Evolutionary conservation across 495 filamentous ascomycete species (phyloP).

Genomic region (Trichoderma gamsii): DNA sequence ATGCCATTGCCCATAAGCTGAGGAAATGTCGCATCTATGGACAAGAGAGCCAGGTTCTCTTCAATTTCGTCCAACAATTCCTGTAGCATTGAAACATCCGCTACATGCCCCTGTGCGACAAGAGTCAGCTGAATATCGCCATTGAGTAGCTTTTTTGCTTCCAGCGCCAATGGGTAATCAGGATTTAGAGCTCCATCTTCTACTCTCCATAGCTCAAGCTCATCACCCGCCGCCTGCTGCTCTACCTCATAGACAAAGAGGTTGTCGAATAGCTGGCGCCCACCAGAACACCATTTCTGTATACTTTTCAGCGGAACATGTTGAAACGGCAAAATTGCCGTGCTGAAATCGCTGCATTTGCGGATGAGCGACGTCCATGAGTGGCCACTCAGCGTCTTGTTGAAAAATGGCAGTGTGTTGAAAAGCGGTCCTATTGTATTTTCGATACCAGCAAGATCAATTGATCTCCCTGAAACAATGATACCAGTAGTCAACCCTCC

Average conservation of each 20-base stretch:
- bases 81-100: constrained; percentile 26
- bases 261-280: constrained; percentile 66
- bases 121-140: constrained; percentile 46
- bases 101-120: constrained; percentile 42
- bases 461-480: constrained; percentile 62
- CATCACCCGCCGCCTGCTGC: constrained; percentile 20
- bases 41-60: constrained; percentile 23
- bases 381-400: constrained; percentile 38
- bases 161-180: constrained; percentile 72
- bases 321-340: constrained; percentile 53
- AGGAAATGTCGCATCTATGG: neutral
- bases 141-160: constrained; percentile 49
- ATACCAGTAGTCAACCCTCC: constrained; percentile 50
- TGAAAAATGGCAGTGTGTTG: constrained; percentile 74
- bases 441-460: constrained; percentile 61
- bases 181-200: constrained; percentile 42
- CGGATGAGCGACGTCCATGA: constrained; percentile 48
- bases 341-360: constrained; percentile 57
- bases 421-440: constrained; percentile 76
- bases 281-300: constrained; percentile 58
- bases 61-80: constrained; percentile 39
- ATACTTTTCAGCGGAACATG: constrained; percentile 68
- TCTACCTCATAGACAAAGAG: constrained; percentile 78
- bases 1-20: neutral
- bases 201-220: constrained; percentile 47